Percentiles rank a stretch among this genome's conserved stretches.
These are phyloP conservation scores for Jatropha podagrica DNA, from an alignment of 441 rosid genomes.

Conservation along the genomic window DNA sequence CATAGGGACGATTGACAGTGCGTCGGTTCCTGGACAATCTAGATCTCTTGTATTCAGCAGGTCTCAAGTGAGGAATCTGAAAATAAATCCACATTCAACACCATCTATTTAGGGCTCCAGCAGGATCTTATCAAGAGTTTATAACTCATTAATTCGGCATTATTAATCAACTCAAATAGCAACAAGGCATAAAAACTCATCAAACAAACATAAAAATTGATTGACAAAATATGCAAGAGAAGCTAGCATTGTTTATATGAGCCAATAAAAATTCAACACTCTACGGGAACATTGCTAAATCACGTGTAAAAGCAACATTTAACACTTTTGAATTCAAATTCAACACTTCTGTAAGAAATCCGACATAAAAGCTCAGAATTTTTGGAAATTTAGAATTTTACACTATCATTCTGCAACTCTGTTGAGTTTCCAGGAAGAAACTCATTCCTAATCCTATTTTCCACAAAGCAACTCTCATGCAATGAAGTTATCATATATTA, in stretches of 20 bases:
- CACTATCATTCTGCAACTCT: background rate
- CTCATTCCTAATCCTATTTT: background rate
- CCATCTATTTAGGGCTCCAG: background rate
- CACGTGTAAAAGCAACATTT: too few relatives aligned
- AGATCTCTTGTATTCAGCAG: conserved; percentile 63
- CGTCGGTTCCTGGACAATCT: conserved; percentile 52
- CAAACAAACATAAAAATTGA: background rate
- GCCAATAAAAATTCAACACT: too few relatives aligned
- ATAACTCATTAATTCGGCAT: background rate
- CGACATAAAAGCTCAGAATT: background rate
- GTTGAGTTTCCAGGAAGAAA: background rate
- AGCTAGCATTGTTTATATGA: too few relatives aligned
- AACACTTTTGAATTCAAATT: too few relatives aligned
- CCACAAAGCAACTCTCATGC: background rate
- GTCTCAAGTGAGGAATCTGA: conserved; percentile 67
- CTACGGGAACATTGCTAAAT: too few relatives aligned
- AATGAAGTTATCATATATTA: background rate
- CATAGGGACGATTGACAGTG: conserved; percentile 64
- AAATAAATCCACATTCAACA: background rate
- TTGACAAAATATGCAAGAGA: background rate
- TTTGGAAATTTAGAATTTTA: background rate
- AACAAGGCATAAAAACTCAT: background rate
- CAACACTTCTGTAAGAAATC: background rate
- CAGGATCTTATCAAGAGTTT: background rate
- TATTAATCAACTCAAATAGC: background rate